Base-by-base conservation (phyloP, 352 stramenopile genomes). In the Nothophytophthora sp. region DNA sequence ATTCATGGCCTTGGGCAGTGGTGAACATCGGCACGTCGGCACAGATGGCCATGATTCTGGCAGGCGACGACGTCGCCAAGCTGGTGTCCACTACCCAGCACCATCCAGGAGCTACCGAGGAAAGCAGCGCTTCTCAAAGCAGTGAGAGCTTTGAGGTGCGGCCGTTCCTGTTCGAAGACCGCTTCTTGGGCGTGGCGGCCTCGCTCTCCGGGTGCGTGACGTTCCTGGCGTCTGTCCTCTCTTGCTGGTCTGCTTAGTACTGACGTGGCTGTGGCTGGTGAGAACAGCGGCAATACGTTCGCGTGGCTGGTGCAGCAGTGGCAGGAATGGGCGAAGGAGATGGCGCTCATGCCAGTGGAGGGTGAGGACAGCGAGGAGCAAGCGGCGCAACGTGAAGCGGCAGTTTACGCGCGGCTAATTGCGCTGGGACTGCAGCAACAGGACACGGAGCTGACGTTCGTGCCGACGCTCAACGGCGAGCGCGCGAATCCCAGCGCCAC, bases 11-110 rank as follows among this genome's bases (percentile, higher is more conserved):
- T 32, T 44, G 12, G 45, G 22, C 45, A 91, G 84, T 92, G 56
- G 66, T 94, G 15, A 94, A 92, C 54, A 78, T 94, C 20, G 84
- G 84, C 13, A 94, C 84, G 12, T 94, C 84, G 15, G 84, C 81
- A 20, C 84, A 94, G 38, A 61, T 94, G 35, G 79, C 79, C 12
- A 78, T 91, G 64, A 50, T 94, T 16, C 43, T 92, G 18, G 64
- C 74, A 22, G 45, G 40, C 2, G 57, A 57, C 24, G 67, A 80
- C 29, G 50, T 73, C 29, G 50, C 38, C 12, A 65, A 61, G 27
- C 41, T 68, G 29, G 50, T 43, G 11, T 43, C 18, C 4, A 35
- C 29, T 48, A 42, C 40, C 1, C 29, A 55, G 18, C 7, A 39
- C 10, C 35, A 7, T 24, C 18, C 45, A 1, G 27, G 34, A 6